Percentiles rank a stretch among this genome's conserved stretches.
Evolutionary conservation across 257 asterid species (phyloP).

Genomic region (Nemophila menziesii): DNA sequence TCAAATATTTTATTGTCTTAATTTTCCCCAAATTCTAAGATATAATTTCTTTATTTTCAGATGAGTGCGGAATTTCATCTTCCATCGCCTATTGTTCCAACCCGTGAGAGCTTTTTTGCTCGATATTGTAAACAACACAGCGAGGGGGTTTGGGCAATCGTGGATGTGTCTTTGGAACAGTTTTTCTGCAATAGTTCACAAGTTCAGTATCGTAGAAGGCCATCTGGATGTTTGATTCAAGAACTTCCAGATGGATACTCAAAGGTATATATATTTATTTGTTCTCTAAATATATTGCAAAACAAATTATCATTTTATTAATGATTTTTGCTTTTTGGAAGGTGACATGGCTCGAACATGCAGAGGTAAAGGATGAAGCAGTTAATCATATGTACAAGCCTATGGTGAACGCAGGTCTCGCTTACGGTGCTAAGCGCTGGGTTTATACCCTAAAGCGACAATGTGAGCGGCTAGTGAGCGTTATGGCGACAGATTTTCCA

Average conservation of each 20-base stretch:
- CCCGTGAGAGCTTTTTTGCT: conserved; percentile 27
- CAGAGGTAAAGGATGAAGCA: conserved; percentile 22
- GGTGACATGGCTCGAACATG: conserved; percentile 63
- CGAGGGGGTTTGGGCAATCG: conserved; percentile 38
- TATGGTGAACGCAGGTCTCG: conserved; percentile 33
- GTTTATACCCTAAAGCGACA: conserved; percentile 28
- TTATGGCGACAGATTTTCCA: conserved; percentile 6
- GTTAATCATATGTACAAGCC: conserved; percentile 25
- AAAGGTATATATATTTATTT: no score
- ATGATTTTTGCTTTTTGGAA: not conserved
- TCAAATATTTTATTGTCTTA: not conserved
- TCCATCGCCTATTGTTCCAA: conserved; percentile 39
- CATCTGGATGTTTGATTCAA: conserved; percentile 48
- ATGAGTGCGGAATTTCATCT: conserved; percentile 41
- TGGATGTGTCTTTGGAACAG: conserved; percentile 42
- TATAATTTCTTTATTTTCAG: conserved; percentile 9
- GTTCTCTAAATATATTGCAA: no score
- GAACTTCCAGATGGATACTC: conserved; percentile 30
- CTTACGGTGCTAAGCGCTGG: conserved; percentile 57
- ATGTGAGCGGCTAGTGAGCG: conserved; percentile 26
- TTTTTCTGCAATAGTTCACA: not conserved
- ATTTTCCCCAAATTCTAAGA: not conserved
- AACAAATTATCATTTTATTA: no score
- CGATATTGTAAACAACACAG: conserved; percentile 23
- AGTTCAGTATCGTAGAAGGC: conserved; percentile 30